Base-by-base conservation (phyloP, 148 eudicot species). In the Rhododendron mucronatum region DNA sequence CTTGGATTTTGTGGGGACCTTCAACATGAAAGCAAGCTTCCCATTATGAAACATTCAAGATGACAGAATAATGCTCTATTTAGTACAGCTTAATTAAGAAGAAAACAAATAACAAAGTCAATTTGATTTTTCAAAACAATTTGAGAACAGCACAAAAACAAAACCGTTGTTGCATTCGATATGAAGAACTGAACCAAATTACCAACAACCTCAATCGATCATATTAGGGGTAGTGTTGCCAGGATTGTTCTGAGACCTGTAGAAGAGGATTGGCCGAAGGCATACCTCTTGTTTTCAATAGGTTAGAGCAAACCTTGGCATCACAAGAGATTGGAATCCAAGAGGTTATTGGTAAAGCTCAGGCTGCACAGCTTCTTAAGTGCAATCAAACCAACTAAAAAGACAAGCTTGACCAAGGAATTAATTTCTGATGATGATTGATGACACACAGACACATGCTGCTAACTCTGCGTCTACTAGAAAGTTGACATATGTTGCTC, bases 1-100 rank as follows among this genome's bases (percentile, higher is more conserved):
- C 98, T 90, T 94, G 96, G 69, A 94, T 96, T 84, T 87, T 91
- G 91, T 96, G 99, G 28, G 85, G 87, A 41, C 98, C 98, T 96
- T 74, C 33, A 63, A 81, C 48, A 88, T 82, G 77, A 50, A 57
- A 84, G 69, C 69, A 57, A 53, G 45, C n/a, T 48, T 30, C 26
- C 28, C n/a, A 50, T 48, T 73, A 84, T 11, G 30, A 30, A 50
- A 73, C 18, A 30, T 30, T 71, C 47, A 48, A 50, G 33, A 33
- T 20, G 30, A 48, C 50, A 21, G 3, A 37, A 37, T 84, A 37
- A 55, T 13, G 20, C 35, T 76, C 57, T 10, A 39, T 23, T 11
- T 47, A 8, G 50, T 47, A 47, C 50, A 1, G 12, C 50, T 47
- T 47, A 47, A 47, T 47, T 47, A 47, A 47, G 50, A 47, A 47